phyloP scores from a whole-genome alignment of 73 alveolate genomes.

The Stentor roeselii region DNA sequence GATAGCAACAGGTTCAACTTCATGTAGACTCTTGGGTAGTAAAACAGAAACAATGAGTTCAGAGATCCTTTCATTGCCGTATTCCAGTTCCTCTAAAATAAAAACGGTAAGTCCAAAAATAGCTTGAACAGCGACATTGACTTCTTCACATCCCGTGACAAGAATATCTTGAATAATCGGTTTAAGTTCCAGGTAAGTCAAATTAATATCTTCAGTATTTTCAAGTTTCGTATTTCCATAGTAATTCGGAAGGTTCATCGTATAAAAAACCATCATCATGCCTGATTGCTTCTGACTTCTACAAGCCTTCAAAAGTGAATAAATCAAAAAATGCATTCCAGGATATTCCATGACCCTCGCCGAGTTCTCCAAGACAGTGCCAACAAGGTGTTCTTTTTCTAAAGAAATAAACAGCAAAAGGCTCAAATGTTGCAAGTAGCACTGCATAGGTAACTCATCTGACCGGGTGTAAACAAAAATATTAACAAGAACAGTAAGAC shows the following conservation, averaged over 20 bases:
- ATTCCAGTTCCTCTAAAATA: not conserved
- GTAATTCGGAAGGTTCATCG: not conserved
- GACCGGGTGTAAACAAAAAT: not conserved
- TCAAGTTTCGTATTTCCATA: not conserved
- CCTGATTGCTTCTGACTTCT: not conserved
- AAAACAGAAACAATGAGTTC: not conserved
- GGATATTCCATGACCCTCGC: not conserved
- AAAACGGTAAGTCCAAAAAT: conserved; percentile 13
- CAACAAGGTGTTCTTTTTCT: not conserved
- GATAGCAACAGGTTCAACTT: not conserved
- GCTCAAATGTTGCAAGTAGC: conserved; percentile 13
- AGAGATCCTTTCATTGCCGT: not conserved
- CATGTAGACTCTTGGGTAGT: not conserved
- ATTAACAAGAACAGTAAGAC: not conserved
- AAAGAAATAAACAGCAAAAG: not conserved
- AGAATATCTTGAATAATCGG: not conserved
- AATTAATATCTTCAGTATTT: not conserved
- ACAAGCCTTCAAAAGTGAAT: not conserved
- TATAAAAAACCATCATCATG: not conserved
- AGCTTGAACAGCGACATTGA: not conserved
- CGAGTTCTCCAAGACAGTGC: not conserved
- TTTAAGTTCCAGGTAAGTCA: not conserved
- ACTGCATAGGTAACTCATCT: conserved; percentile 2
- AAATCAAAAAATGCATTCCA: conserved; percentile 9
- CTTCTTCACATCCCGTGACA: not conserved